A percentile compares a stretch with the other conserved stretches of the same genome.
Conservation (phyloP, 2,329 filamentous ascomycete genomes). For the Scopulariopsis brevicaulis region DNA sequence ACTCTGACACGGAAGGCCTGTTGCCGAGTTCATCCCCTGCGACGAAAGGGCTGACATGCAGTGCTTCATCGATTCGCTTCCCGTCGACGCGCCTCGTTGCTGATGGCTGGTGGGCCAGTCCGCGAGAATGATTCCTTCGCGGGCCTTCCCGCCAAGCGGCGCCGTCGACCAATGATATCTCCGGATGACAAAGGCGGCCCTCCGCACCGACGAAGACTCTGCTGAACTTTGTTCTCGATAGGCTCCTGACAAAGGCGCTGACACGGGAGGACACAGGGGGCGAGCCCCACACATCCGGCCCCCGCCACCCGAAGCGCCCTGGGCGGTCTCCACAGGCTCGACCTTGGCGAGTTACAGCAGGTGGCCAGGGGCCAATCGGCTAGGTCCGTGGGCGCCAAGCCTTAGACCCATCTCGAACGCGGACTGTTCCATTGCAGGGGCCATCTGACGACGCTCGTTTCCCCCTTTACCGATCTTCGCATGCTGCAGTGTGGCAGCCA, state of each 20-base stretch:
- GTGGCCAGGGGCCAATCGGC: background rate
- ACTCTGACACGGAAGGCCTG: too few relatives aligned
- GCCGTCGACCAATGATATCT: background rate
- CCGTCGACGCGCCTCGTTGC: too few relatives aligned
- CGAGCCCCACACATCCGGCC: background rate
- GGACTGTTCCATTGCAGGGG: constrained; percentile 3
- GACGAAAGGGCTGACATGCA: too few relatives aligned
- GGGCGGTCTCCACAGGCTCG: background rate
- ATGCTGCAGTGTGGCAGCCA: background rate
- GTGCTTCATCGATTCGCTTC: too few relatives aligned
- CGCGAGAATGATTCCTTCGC: too few relatives aligned
- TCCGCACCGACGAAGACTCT: background rate
- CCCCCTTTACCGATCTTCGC: background rate
- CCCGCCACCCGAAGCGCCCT: background rate
- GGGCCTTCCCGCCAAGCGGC: too few relatives aligned
- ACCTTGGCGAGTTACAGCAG: background rate
- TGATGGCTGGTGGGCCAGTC: too few relatives aligned
- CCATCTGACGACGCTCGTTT: constrained; percentile 2
- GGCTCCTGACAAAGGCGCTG: background rate
- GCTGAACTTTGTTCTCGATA: background rate
- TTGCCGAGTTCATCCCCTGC: too few relatives aligned
- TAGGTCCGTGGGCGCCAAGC: background rate
- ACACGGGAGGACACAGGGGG: background rate
- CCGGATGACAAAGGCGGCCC: too few relatives aligned
- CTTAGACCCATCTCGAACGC: constrained; percentile 1